A percentile compares a stretch with the other conserved stretches of the same genome.
These are phyloP conservation scores for Starmerella sp. DNA, from an alignment of 805 yeast species.

Conservation along the genomic window DNA sequence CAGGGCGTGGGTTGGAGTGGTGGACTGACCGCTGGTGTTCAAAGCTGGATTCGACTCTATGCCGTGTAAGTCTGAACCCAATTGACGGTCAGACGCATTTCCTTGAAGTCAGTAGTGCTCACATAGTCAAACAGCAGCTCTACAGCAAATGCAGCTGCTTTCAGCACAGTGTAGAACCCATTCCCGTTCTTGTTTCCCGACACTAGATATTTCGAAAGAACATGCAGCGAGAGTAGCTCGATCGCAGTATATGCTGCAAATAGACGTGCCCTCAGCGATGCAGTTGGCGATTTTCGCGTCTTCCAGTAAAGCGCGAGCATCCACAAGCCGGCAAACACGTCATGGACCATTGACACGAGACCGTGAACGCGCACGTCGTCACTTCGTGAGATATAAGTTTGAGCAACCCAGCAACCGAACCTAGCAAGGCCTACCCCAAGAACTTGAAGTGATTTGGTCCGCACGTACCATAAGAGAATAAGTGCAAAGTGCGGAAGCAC, in stretches of 20 bases:
- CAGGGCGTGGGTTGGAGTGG: neutral
- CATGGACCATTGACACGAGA: conserved; percentile 13
- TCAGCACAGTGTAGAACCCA: conserved; percentile 3
- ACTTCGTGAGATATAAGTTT: conserved; percentile 77
- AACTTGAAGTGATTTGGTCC: conserved; percentile 3
- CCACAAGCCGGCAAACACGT: conserved; percentile 13
- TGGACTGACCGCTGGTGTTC: neutral
- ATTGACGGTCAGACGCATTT: neutral
- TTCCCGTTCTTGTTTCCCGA: conserved; percentile 12
- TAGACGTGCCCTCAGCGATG: neutral
- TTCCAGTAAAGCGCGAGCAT: conserved; percentile 10
- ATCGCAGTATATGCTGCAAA: conserved; percentile 3
- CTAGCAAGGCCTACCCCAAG: conserved; percentile 46
- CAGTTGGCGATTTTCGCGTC: neutral
- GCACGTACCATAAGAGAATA: conserved; percentile 29
- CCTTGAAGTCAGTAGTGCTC: conserved; percentile 7
- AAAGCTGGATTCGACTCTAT: neutral
- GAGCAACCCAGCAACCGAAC: conserved; percentile 73
- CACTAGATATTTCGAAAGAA: conserved; percentile 9
- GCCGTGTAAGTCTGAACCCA: conserved; percentile 2
- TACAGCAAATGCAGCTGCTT: conserved; percentile 4
- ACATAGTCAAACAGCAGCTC: conserved; percentile 9
- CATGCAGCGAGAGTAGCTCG: conserved; percentile 10
- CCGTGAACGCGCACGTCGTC: conserved; percentile 20
- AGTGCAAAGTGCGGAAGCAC: conserved; percentile 69